Conservation (phyloP, 345 rosid genomes). For the Citrus sinensis region DVS_A1.0 CM039168.1:3994001-3994500, state of each 20-base stretch:
- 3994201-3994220: neutral
- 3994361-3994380: constrained; percentile 18
- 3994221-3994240: neutral
- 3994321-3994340: neutral
- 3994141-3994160: constrained; percentile 8
- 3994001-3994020: constrained; percentile 30
- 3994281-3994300: constrained; percentile 4
- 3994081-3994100: constrained; percentile 37
- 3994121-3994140: constrained; percentile 7
- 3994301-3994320: neutral
- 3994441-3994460: constrained; percentile 7
- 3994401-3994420: constrained; percentile 2
- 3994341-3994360: neutral
- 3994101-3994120: constrained; percentile 11
- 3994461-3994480: constrained; percentile 15
- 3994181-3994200: neutral
- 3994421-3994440: neutral
- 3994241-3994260: neutral
- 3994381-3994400: constrained; percentile 10
- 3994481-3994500: constrained; percentile 16
- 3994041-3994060: constrained; percentile 29
- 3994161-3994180: constrained; percentile 7
- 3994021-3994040: constrained; percentile 38
- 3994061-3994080: constrained; percentile 27
- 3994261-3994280: neutral